Conservation (phyloP, 495 filamentous ascomycete species). For the Talaromyces liani region DNA sequence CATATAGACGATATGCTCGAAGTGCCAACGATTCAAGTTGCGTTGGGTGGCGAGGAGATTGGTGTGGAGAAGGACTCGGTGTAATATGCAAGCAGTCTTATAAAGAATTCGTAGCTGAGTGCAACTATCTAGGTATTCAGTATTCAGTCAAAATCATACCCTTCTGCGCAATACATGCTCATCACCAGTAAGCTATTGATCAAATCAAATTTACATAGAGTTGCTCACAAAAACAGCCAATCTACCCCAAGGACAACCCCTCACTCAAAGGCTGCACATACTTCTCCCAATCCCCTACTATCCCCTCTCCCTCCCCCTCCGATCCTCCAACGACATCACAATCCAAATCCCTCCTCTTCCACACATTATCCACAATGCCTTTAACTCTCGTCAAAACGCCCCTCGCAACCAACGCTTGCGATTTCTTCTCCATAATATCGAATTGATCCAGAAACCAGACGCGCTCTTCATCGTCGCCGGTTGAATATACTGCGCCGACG, state of each 20-base stretch:
- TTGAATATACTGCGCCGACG: slow-evolving; percentile 7
- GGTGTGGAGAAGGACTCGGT: not conserved
- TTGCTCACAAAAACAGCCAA: not conserved
- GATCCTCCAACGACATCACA: not conserved
- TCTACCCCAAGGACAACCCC: slow-evolving; percentile 4
- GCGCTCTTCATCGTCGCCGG: slow-evolving; percentile 7
- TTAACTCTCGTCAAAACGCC: not conserved
- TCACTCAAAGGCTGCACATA: slow-evolving; percentile 11
- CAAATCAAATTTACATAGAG: not conserved
- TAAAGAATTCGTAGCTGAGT: not conserved
- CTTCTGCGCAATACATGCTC: not conserved
- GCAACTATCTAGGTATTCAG: not conserved
- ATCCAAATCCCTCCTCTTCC: slow-evolving; percentile 8
- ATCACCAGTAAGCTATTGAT: not conserved
- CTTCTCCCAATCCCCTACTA: slow-evolving; percentile 8
- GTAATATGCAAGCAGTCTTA: not conserved
- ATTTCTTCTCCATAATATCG: not conserved
- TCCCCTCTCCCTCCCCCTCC: not conserved
- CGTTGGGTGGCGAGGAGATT: not conserved
- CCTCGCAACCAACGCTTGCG: slow-evolving; percentile 3
- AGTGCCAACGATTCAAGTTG: not conserved
- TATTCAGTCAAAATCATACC: not conserved
- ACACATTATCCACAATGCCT: slow-evolving; percentile 5
- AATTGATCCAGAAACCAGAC: slow-evolving; percentile 8
- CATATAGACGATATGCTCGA: slow-evolving; percentile 3